Conservation (phyloP, 1,284 basidiomycete species). For the Porodaedalea pini region DNA sequence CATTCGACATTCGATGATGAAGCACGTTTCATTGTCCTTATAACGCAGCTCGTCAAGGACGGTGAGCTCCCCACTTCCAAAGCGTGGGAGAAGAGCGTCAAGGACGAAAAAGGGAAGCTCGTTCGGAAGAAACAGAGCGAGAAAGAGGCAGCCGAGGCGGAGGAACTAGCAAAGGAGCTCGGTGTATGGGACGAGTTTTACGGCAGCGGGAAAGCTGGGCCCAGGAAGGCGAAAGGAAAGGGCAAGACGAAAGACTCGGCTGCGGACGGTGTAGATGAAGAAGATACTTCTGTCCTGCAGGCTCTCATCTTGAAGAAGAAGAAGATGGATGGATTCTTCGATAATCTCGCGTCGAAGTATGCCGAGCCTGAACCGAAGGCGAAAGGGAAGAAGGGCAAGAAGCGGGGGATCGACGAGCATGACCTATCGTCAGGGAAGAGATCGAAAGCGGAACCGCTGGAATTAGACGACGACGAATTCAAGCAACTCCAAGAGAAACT, state of each 20-base stretch:
- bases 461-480: constrained; percentile 70
- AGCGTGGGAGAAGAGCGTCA: constrained; percentile 68
- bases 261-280: constrained; percentile 33
- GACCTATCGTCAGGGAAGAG: constrained; percentile 49
- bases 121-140: constrained; percentile 70
- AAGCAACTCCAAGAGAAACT: constrained; percentile 58
- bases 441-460: constrained; percentile 43
- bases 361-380: constrained; percentile 41
- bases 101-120: constrained; percentile 75
- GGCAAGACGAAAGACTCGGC: constrained; percentile 41
- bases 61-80: constrained; percentile 56
- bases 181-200: constrained; percentile 97
- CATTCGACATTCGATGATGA: constrained; percentile 84
- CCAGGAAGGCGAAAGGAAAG: constrained; percentile 58
- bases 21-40: constrained; percentile 67
- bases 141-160: constrained; percentile 83
- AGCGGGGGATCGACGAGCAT: constrained; percentile 41
- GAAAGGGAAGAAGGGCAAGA: constrained; percentile 49
- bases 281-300: constrained; percentile 67
- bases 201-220: constrained; percentile 71
- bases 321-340: constrained; percentile 71
- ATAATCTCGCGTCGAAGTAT: constrained; percentile 82
- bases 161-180: constrained; percentile 79
- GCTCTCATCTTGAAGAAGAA: constrained; percentile 80
- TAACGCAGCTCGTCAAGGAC: constrained; percentile 65